A percentile compares a stretch with the other conserved stretches of the same genome.
Conservation (phyloP, 352 stramenopile genomes). For the Globisporangium cylindrosporum region DNA sequence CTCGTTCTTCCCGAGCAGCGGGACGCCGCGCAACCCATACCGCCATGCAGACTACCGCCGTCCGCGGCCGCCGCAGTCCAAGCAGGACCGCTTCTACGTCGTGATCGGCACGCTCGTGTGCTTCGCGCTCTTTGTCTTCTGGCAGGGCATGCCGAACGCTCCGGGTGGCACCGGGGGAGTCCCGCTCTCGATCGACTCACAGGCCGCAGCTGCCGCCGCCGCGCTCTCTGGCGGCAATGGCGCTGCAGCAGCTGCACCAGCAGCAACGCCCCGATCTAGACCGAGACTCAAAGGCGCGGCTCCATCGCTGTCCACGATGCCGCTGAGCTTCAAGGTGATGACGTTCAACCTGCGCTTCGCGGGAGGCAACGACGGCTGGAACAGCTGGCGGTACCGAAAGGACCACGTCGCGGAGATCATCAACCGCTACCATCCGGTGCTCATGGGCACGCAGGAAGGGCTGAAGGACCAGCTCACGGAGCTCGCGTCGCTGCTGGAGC, state of each 20-base stretch:
- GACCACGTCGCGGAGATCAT: slow-evolving; percentile 74
- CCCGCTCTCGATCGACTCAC: slow-evolving; percentile 29
- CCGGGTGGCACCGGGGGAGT: neutral
- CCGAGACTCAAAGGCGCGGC: slow-evolving; percentile 42
- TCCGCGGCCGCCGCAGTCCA: slow-evolving; percentile 25
- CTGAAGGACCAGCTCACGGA: slow-evolving; percentile 65
- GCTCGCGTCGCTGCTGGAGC: slow-evolving; percentile 43
- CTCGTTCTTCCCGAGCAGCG: slow-evolving; percentile 64
- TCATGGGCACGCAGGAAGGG: slow-evolving; percentile 77
- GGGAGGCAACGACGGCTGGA: slow-evolving; percentile 53
- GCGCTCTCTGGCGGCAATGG: slow-evolving; percentile 25
- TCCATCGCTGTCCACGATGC: slow-evolving; percentile 28
- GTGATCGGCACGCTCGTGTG: slow-evolving; percentile 63
- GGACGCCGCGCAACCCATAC: slow-evolving; percentile 71
- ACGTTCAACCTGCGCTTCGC: slow-evolving; percentile 84
- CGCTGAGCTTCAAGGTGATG: slow-evolving; percentile 70
- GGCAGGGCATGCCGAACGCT: slow-evolving; percentile 28
- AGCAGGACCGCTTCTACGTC: slow-evolving; percentile 58
- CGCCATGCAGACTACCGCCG: slow-evolving; percentile 50
- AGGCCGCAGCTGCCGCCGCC: slow-evolving; percentile 28
- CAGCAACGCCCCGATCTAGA: neutral
- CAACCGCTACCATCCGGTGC: slow-evolving; percentile 62
- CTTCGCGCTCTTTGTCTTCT: slow-evolving; percentile 62
- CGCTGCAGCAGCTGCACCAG: neutral
- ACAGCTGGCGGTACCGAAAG: slow-evolving; percentile 70